Conservation (phyloP, 2,329 filamentous ascomycete species). For the Sphaerulina vaccinii region DNA sequence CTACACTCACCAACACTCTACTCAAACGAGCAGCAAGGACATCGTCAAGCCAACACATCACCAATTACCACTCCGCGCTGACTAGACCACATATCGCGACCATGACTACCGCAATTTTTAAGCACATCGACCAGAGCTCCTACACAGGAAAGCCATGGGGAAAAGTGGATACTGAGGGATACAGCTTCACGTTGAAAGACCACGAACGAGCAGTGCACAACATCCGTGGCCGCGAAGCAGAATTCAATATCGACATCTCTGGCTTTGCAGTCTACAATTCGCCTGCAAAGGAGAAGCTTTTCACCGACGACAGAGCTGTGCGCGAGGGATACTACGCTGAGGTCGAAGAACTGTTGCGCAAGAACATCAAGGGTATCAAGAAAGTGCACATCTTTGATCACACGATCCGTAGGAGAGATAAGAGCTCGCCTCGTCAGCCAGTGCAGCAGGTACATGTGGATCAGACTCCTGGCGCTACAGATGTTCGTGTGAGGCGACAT, state of each 20-base stretch:
- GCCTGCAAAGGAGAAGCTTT: slow-evolving; percentile 55
- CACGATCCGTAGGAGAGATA: slow-evolving; percentile 60
- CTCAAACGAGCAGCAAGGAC: not conserved
- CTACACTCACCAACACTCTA: not conserved
- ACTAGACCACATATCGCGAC: slow-evolving; percentile 27
- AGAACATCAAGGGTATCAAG: slow-evolving; percentile 55
- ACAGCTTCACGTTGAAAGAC: slow-evolving; percentile 53
- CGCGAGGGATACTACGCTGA: slow-evolving; percentile 61
- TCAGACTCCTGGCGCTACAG: slow-evolving; percentile 64
- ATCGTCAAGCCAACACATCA: not conserved
- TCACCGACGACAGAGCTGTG: slow-evolving; percentile 57
- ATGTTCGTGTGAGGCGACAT: slow-evolving; percentile 61
- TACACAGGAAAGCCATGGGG: slow-evolving; percentile 56
- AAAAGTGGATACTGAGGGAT: slow-evolving; percentile 62
- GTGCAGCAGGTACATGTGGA: slow-evolving; percentile 72
- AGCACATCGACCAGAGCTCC: slow-evolving; percentile 59
- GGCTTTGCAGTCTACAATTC: slow-evolving; percentile 58
- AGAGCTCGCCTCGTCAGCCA: slow-evolving; percentile 59
- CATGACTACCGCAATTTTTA: slow-evolving; percentile 61
- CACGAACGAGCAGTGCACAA: slow-evolving; percentile 53
- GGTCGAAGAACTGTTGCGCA: slow-evolving; percentile 57
- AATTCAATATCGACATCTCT: slow-evolving; percentile 57
- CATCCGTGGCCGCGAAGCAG: slow-evolving; percentile 51
- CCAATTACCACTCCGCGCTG: not conserved
- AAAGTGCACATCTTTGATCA: slow-evolving; percentile 71